Evolutionary conservation across 164 flowering plant genomes (phyloP), one percentile per base, ranked within the genome.

Genomic region (Euptelea pleiosperma): DNA sequence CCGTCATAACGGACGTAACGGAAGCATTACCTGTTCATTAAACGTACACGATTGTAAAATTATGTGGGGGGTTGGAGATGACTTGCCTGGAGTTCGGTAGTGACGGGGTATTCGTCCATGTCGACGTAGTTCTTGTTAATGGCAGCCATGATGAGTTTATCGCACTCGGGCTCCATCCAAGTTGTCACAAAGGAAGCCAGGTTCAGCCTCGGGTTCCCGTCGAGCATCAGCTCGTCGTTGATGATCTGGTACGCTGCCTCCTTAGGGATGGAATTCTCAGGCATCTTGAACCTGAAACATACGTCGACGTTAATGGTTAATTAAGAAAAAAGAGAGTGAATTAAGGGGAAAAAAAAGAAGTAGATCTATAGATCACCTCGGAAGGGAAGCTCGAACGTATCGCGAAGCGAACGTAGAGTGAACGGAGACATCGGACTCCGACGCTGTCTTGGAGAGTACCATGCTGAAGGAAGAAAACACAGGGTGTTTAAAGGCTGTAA

Each of bases 401-500:
- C 85, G 79, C 3, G 88, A 83, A 2, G 83, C 85, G 34, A 77
- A 83, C 30, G 85, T 83, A 34, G 85, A 83, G 57, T 75, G 80
- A 15, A 83, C 34, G 16, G 83, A 83, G 47, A 57, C 76, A 29
- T 83, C 83, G 25, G 79, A 61, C 18, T 77, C 74, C 3, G 82
- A 76, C 42, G 72, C 61, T 4, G 83, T 65, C 58, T 63, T 73
- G 2, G 85, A 75, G n/a, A 82, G 68, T 24, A 70, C 86, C 86
- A 82, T 79, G 21, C 5, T 15, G 21, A 19, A 15, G 1, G 21
- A 14, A 2, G 46, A 42, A 14, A 42, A 14, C 6, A 15, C 14
- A 6, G 19, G 46, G 12, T 42, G 7, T 8, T 5, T 8, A 42
- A 15, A 42, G 46, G n/a, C n/a, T n/a, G 46, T 14, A 37, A 37